Percentiles rank a stretch among this genome's conserved stretches.
These are phyloP conservation scores for Macadamia integrifolia DNA, from an alignment of 164 flowering plant genomes.

Conservation along the genomic window DNA sequence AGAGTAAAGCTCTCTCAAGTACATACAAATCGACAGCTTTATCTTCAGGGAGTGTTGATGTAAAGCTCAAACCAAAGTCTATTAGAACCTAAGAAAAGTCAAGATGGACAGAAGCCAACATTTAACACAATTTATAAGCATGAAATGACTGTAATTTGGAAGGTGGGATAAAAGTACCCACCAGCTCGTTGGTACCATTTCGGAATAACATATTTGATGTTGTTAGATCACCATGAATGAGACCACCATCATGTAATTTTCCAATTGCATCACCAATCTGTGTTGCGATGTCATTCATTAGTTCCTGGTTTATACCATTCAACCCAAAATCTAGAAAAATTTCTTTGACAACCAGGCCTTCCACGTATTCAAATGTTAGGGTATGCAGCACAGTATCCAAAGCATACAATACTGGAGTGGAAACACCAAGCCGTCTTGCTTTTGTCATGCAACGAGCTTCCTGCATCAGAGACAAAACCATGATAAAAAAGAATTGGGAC, in stretches of 20 bases:
- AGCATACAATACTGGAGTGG: slow-evolving; percentile 69
- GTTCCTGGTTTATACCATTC: slow-evolving; percentile 56
- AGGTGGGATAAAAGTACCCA: slow-evolving; percentile 22
- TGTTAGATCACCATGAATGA: slow-evolving; percentile 91
- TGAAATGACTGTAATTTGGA: neutral
- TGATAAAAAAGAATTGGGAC: neutral
- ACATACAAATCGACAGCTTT: slow-evolving; percentile 97
- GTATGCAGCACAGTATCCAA: slow-evolving; percentile 61
- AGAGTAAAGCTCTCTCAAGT: slow-evolving; percentile 86
- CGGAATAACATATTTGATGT: slow-evolving; percentile 87
- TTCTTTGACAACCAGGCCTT: slow-evolving; percentile 84
- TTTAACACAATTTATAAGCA: neutral
- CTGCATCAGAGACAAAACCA: slow-evolving; percentile 28
- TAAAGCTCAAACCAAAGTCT: slow-evolving; percentile 94
- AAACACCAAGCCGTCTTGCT: slow-evolving; percentile 85
- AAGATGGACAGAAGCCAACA: neutral
- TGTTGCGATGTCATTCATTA: slow-evolving; percentile 55
- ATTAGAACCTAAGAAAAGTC: slow-evolving; percentile 64
- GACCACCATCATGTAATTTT: slow-evolving; percentile 92
- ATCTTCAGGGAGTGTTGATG: slow-evolving; percentile 89
- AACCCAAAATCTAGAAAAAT: slow-evolving; percentile 70
- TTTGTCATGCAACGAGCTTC: slow-evolving; percentile 96
- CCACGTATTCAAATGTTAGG: slow-evolving; percentile 78
- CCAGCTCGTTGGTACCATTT: slow-evolving; percentile 67
- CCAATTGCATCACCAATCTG: slow-evolving; percentile 88